phyloP scores from a whole-genome alignment of 345 rosid species.

The Orychophragmus violaceus region DNA sequence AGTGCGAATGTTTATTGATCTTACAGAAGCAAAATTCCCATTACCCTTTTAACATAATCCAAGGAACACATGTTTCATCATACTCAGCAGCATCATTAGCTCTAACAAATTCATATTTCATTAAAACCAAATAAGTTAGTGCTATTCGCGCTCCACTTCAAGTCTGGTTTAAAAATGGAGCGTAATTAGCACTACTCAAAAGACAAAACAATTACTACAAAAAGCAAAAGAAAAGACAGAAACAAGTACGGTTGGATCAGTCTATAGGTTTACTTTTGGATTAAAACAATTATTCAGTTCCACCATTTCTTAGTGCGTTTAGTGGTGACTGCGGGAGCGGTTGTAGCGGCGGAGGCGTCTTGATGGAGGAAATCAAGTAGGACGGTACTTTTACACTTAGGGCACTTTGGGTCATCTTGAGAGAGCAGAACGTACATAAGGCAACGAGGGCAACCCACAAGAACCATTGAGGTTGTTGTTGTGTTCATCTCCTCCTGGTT shows the following conservation, averaged over 20 bases:
- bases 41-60: not conserved
- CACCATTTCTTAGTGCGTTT: slow-evolving; percentile 18
- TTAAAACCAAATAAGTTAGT: slow-evolving; percentile 29
- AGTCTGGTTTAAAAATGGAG: slow-evolving; percentile 38
- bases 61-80: slow-evolving; percentile 1
- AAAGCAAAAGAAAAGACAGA: not conserved
- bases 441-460: slow-evolving; percentile 88
- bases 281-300: slow-evolving; percentile 8
- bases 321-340: not conserved
- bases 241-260: not conserved
- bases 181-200: slow-evolving; percentile 48
- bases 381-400: slow-evolving; percentile 81
- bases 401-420: slow-evolving; percentile 69
- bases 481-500: slow-evolving; percentile 42
- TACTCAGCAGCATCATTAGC: not conserved
- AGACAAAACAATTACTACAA: not conserved
- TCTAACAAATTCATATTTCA: slow-evolving; percentile 4
- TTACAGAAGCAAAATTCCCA: not conserved
- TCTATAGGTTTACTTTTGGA: not conserved
- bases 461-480: slow-evolving; percentile 75
- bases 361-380: slow-evolving; percentile 63
- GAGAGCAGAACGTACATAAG: slow-evolving; percentile 88
- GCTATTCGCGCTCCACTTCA: slow-evolving; percentile 46
- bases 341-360: slow-evolving; percentile 14
- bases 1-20: not conserved